phyloP scores from a whole-genome alignment of 176 grass and related monocot genomes.

The Oropetium thomaeum region DNA sequence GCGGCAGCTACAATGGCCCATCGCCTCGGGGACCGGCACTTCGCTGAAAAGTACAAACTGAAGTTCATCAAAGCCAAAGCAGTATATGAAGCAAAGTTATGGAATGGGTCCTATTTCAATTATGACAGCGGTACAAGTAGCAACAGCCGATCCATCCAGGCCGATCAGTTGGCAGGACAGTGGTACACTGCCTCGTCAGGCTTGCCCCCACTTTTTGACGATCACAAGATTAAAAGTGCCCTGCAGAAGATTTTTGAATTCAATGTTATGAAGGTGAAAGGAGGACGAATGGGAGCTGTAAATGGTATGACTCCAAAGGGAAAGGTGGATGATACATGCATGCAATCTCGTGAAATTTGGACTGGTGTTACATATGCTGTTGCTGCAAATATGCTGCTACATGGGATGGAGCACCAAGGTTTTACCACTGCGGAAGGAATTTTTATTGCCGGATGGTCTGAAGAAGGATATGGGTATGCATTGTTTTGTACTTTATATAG shows the following conservation, averaged over 20 bases:
- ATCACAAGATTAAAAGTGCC: constrained; percentile 62
- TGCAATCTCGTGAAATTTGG: constrained; percentile 99
- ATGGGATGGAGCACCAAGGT: constrained; percentile 95
- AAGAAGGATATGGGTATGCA: constrained; percentile 90
- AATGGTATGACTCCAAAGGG: constrained; percentile 94
- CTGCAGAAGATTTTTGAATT: constrained; percentile 95
- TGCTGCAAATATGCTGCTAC: constrained; percentile 85
- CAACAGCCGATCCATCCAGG: constrained; percentile 90
- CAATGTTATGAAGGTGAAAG: constrained; percentile 98
- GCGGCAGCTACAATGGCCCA: constrained; percentile 93
- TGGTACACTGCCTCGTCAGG: constrained; percentile 89
- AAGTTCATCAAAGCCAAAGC: constrained; percentile 87
- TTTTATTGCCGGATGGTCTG: constrained; percentile 82
- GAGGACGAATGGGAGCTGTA: constrained; percentile 77
- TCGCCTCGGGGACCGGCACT: constrained; percentile 62
- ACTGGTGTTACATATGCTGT: constrained; percentile 90
- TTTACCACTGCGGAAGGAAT: constrained; percentile 87
- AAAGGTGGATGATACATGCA: constrained; percentile 82
- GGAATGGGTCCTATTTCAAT: constrained; percentile 98
- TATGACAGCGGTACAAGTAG: constrained; percentile 81
- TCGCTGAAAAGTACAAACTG: constrained; percentile 81
- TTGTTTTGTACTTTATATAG: not conserved
- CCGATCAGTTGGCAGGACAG: constrained; percentile 90
- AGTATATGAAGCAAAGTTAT: constrained; percentile 80
- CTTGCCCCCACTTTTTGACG: constrained; percentile 72